phyloP scores from a whole-genome alignment of 768 basidiomycete genomes.

The Hericium erinaceus region DNA sequence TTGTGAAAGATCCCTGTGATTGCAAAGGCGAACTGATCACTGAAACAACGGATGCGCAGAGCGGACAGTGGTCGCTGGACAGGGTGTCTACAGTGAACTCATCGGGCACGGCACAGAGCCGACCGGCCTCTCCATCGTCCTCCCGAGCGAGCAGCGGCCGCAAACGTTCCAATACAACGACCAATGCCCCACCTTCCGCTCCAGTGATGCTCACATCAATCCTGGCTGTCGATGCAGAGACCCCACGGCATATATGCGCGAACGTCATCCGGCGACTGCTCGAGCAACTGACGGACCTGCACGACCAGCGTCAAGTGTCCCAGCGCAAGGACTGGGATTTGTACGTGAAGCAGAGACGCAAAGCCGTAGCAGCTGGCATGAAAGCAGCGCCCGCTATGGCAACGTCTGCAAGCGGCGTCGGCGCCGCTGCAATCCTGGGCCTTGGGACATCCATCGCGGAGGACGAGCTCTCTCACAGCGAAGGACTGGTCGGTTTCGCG shows the following conservation, averaged over 20 bases:
- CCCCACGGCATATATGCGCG: conserved; percentile 67
- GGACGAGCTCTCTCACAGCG: conserved; percentile 72
- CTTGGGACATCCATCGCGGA: conserved; percentile 53
- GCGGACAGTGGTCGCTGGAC: conserved; percentile 1
- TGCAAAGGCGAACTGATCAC: conserved; percentile 27
- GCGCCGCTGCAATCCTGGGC: conserved; percentile 59
- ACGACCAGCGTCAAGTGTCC: conserved; percentile 65
- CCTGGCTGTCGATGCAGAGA: conserved; percentile 49
- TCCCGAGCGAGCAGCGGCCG: conserved; percentile 14
- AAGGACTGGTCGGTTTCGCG: conserved; percentile 84
- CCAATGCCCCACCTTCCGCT: conserved; percentile 16
- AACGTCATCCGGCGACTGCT: conserved; percentile 69
- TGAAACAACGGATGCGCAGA: background rate
- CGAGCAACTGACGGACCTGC: conserved; percentile 67
- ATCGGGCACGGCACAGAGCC: background rate
- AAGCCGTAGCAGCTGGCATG: conserved; percentile 23
- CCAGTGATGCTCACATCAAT: conserved; percentile 31
- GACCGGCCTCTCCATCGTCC: background rate
- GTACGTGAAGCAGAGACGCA: conserved; percentile 66
- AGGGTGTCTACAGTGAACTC: background rate
- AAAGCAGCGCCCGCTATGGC: conserved; percentile 6
- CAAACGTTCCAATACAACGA: conserved; percentile 34
- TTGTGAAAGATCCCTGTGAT: conserved; percentile 31
- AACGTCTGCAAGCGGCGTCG: conserved; percentile 23
- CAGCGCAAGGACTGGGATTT: conserved; percentile 81